phyloP scores from a whole-genome alignment of 331 rosid species.

The Prunus yedoensis region DNA sequence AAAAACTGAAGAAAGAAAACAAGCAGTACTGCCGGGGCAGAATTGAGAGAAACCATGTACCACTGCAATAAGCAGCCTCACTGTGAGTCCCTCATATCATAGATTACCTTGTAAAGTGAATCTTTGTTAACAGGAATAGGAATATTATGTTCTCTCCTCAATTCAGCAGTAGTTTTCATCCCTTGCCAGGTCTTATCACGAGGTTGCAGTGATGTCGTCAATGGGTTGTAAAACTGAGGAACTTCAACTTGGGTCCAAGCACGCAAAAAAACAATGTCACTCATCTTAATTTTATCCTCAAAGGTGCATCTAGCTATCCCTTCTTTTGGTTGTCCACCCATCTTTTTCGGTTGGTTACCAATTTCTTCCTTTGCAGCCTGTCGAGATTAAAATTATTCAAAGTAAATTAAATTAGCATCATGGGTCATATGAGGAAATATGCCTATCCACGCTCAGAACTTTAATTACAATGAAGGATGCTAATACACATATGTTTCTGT shows the following conservation, averaged over 20 bases:
- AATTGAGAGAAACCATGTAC: neutral
- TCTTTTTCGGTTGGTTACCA: slow-evolving; percentile 69
- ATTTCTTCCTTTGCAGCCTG: slow-evolving; percentile 93
- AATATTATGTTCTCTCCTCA: slow-evolving; percentile 78
- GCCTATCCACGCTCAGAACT: neutral
- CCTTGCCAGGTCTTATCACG: slow-evolving; percentile 79
- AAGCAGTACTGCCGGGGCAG: neutral
- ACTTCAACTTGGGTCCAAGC: slow-evolving; percentile 94
- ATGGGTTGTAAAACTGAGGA: slow-evolving; percentile 74
- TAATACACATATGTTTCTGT: neutral
- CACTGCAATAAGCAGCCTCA: slow-evolving; percentile 4
- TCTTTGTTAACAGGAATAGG: slow-evolving; percentile 79
- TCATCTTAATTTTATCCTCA: slow-evolving; percentile 95
- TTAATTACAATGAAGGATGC: neutral
- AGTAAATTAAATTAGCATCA: neutral
- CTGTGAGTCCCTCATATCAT: neutral
- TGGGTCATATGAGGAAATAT: neutral
- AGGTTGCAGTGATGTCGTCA: slow-evolving; percentile 87
- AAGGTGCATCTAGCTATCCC: slow-evolving; percentile 96
- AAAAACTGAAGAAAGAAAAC: slow-evolving; percentile 2
- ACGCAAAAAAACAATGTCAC: slow-evolving; percentile 89
- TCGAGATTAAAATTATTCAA: slow-evolving; percentile 22
- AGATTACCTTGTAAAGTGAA: slow-evolving; percentile 79
- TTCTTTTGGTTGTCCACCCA: slow-evolving; percentile 73
- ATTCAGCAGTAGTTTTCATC: slow-evolving; percentile 90